phyloP scores from a whole-genome alignment of 108 stramenopile genomes.

The Cyclotella choctawhatcheeana region DNA sequence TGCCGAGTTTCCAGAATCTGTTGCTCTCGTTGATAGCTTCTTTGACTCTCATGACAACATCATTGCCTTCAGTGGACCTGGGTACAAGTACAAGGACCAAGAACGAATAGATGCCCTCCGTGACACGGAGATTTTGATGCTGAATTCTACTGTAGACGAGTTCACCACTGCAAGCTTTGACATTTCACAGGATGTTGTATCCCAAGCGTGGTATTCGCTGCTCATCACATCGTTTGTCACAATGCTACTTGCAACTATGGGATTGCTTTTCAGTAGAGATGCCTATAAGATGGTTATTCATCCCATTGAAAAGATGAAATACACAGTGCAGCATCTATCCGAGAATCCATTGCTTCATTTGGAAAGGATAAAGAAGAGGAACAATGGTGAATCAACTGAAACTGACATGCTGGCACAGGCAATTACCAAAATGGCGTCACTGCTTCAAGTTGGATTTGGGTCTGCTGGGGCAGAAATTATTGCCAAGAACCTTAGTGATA shows the following conservation, averaged over 20 bases:
- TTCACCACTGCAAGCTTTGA: constrained; percentile 45
- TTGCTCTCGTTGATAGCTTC: constrained; percentile 26
- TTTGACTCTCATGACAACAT: constrained; percentile 52
- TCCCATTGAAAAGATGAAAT: constrained; percentile 69
- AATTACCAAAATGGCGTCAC: constrained; percentile 64
- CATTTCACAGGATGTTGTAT: constrained; percentile 39
- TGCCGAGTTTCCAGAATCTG: constrained; percentile 31
- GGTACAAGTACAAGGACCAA: constrained; percentile 32
- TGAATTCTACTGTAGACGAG: constrained; percentile 24
- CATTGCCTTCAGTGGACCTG: constrained; percentile 43
- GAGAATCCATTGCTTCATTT: constrained; percentile 63
- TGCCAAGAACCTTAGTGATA: constrained; percentile 57
- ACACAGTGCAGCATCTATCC: constrained; percentile 52
- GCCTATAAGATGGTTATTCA: constrained; percentile 65
- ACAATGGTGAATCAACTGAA: constrained; percentile 57
- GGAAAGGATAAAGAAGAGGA: constrained; percentile 45
- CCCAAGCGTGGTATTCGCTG: constrained; percentile 44
- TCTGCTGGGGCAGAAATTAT: constrained; percentile 81
- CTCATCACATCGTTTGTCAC: constrained; percentile 55
- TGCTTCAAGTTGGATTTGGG: constrained; percentile 77
- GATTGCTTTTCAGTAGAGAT: constrained; percentile 64
- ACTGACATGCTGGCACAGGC: constrained; percentile 69
- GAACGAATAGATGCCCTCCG: constrained; percentile 44
- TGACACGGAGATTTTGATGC: constrained; percentile 33
- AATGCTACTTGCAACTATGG: constrained; percentile 52